Conservation (phyloP, 1,284 basidiomycete species). For the Polyporus tsugae region DNA sequence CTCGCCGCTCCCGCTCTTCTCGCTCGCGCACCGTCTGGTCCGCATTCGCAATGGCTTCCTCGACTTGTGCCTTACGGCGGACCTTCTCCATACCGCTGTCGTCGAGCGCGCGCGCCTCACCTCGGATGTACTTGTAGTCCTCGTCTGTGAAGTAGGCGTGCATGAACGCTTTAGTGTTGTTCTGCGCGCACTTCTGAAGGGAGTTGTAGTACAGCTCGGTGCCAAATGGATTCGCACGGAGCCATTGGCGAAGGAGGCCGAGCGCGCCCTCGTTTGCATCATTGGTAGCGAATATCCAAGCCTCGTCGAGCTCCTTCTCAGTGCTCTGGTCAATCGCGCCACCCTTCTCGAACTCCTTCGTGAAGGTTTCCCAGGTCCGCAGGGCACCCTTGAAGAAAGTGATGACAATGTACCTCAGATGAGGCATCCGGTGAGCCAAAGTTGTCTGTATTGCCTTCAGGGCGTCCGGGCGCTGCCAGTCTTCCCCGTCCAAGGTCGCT, state of each 20-base stretch:
- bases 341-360: background rate
- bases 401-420: background rate
- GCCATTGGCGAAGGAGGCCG: background rate
- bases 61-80: too few species aligned
- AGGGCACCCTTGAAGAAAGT: background rate
- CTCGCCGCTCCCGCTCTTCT: too few species aligned
- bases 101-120: too few species aligned
- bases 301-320: background rate
- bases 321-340: background rate
- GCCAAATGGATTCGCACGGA: too few species aligned
- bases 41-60: too few species aligned
- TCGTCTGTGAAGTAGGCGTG: too few species aligned
- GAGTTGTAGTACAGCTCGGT: too few species aligned
- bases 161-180: too few species aligned
- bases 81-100: too few species aligned
- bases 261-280: background rate
- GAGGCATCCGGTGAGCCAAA: background rate
- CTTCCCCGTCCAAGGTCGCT: slow-evolving; percentile 34
- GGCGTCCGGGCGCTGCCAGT: slow-evolving; percentile 34
- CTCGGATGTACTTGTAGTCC: too few species aligned
- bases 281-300: background rate
- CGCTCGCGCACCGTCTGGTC: too few species aligned
- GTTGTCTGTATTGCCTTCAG: background rate
- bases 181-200: too few species aligned
- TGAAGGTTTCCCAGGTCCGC: background rate